phyloP scores from a whole-genome alignment of 371 early-diverging fungal genomes.

The Circinella umbellata region DNA sequence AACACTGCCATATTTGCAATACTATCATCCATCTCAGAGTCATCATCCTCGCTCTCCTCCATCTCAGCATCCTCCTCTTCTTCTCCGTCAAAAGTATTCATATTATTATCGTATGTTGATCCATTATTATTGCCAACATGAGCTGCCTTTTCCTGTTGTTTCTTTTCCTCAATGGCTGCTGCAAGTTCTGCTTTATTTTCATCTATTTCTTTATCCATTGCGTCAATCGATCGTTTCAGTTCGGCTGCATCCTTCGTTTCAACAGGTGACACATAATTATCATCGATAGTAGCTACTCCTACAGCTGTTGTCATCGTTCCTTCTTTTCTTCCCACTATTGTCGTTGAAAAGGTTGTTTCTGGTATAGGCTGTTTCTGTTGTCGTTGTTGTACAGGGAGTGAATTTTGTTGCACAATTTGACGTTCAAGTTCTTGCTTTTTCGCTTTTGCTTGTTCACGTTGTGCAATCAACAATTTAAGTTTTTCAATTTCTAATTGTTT shows the following conservation, averaged over 20 bases:
- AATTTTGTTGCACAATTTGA: slow-evolving; percentile 1
- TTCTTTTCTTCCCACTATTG: neutral
- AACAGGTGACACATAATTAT: neutral
- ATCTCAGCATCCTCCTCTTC: too few species aligned
- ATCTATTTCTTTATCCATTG: slow-evolving; percentile 14
- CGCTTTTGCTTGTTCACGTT: slow-evolving; percentile 13
- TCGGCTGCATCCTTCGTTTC: slow-evolving; percentile 1
- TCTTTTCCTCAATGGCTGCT: slow-evolving; percentile 9
- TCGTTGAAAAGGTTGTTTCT: neutral
- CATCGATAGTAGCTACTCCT: neutral
- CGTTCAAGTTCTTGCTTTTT: slow-evolving; percentile 5
- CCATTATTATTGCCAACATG: neutral
- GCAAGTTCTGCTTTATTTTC: slow-evolving; percentile 17
- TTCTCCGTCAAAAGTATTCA: too few species aligned
- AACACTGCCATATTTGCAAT: neutral
- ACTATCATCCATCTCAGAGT: neutral
- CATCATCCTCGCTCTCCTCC: neutral
- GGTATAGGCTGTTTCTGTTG: neutral
- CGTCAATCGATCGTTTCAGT: slow-evolving; percentile 16
- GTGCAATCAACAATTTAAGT: slow-evolving; percentile 16
- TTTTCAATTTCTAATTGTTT: slow-evolving; percentile 13
- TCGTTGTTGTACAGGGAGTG: neutral
- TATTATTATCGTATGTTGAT: too few species aligned
- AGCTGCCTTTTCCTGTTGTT: slow-evolving; percentile 1
- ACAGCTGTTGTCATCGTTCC: too few species aligned